Percentiles rank a stretch among this genome's conserved stretches.
Evolutionary conservation across 2,329 filamentous ascomycete species (phyloP).

Genomic region (Hymenotorrendiella dingleyae): DNA sequence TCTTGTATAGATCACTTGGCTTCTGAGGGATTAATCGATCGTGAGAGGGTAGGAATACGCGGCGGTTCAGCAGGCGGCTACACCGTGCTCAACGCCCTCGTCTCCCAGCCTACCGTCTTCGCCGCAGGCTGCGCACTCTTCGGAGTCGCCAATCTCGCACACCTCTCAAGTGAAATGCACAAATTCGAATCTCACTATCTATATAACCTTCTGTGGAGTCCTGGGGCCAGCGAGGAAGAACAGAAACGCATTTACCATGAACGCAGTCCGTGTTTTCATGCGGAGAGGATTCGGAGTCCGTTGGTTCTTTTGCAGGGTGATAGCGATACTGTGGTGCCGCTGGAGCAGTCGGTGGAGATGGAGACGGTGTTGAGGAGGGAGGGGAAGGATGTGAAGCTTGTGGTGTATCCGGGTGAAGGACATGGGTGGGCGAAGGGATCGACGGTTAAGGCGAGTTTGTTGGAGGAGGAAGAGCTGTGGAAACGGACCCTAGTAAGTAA

Average conservation of each 20-base stretch:
- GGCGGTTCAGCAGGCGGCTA: slow-evolving; percentile 50
- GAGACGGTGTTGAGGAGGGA: slow-evolving; percentile 37
- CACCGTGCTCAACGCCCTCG: slow-evolving; percentile 43
- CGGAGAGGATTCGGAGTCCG: slow-evolving; percentile 42
- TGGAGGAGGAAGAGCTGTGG: slow-evolving; percentile 43
- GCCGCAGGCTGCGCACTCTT: slow-evolving; percentile 44
- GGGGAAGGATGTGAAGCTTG: slow-evolving; percentile 40
- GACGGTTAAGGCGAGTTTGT: slow-evolving; percentile 35
- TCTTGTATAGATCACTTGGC: slow-evolving; percentile 40
- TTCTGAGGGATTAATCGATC: slow-evolving; percentile 31
- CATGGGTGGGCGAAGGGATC: slow-evolving; percentile 42
- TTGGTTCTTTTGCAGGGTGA: slow-evolving; percentile 52
- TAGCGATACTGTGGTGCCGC: slow-evolving; percentile 51
- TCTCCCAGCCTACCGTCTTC: slow-evolving; percentile 41
- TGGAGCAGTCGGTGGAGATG: slow-evolving; percentile 50
- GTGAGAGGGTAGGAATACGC: slow-evolving; percentile 37
- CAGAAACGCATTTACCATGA: slow-evolving; percentile 37
- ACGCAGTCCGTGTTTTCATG: slow-evolving; percentile 44
- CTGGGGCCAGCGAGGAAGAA: slow-evolving; percentile 34
- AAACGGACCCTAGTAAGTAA: slow-evolving; percentile 23
- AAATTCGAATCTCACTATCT: slow-evolving; percentile 51
- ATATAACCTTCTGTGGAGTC: slow-evolving; percentile 37
- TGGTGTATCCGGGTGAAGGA: slow-evolving; percentile 44
- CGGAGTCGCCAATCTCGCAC: slow-evolving; percentile 45
- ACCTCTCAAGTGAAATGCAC: slow-evolving; percentile 43